These are phyloP conservation scores for Plasmodium chabaudi DNA, from an alignment of 169 alveolate species.

Conservation along the genomic window DNA sequence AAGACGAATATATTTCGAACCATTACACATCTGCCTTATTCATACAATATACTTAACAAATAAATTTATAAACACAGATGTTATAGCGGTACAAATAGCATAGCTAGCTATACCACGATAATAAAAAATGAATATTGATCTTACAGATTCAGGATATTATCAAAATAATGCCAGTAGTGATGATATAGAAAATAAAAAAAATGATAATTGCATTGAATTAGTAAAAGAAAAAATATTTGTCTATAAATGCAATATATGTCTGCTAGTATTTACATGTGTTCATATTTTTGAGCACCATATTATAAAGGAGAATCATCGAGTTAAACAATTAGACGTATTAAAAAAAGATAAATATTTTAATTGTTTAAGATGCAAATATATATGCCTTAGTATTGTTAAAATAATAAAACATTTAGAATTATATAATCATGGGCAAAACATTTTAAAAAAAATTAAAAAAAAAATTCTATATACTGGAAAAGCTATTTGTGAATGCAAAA, in stretches of 20 bases:
- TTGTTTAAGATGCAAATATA: conserved; percentile 70
- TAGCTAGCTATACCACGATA: no score
- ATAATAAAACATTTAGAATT: conserved; percentile 68
- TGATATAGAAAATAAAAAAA: conserved; percentile 1
- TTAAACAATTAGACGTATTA: conserved; percentile 56
- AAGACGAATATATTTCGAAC: no score
- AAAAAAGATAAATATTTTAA: conserved; percentile 48
- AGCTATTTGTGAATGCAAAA: conserved; percentile 34
- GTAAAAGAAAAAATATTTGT: conserved; percentile 46
- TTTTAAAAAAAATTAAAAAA: conserved; percentile 68
- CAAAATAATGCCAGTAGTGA: conserved; percentile 3
- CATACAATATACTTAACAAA: no score
- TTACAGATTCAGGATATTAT: conserved; percentile 5
- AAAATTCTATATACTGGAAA: conserved; percentile 42
- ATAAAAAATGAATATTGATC: conserved; percentile 1
- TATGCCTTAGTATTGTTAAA: conserved; percentile 59
- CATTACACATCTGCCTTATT: no score
- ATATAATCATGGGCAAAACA: conserved; percentile 64
- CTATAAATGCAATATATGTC: conserved; percentile 48
- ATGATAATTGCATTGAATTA: conserved; percentile 16
- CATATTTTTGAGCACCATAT: conserved; percentile 51
- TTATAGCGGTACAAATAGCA: no score
- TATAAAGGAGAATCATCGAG: conserved; percentile 42
- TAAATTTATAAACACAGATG: no score
- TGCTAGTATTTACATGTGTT: conserved; percentile 62